Conservation (phyloP, 2,329 filamentous ascomycete genomes). For the Sphaerulina populicola region DNA sequence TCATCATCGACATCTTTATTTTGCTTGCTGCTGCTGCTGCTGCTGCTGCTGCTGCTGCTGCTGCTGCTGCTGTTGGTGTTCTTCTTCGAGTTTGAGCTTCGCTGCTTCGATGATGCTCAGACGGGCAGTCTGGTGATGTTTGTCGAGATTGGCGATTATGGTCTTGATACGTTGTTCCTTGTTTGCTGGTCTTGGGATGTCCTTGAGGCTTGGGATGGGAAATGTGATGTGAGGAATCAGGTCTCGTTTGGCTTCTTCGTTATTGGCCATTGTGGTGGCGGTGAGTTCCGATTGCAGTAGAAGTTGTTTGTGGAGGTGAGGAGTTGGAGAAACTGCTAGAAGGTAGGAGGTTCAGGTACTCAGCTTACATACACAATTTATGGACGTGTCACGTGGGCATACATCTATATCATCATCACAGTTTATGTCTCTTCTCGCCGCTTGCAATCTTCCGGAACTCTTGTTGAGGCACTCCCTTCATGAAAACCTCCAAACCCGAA, state of each 20-base stretch:
- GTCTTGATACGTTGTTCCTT: constrained; percentile 18
- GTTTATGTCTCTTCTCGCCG: constrained; percentile 89
- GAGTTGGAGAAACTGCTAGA: too few species aligned
- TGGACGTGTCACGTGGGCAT: too few species aligned
- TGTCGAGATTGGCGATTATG: constrained; percentile 24
- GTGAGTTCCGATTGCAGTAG: too few species aligned
- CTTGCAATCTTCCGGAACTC: constrained; percentile 79
- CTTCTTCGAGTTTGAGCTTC: constrained; percentile 3
- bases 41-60: too few species aligned
- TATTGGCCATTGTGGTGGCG: neutral
- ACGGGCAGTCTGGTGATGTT: constrained; percentile 14
- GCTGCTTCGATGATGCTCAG: constrained; percentile 17
- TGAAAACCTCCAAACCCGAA: constrained; percentile 71
- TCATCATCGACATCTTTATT: neutral
- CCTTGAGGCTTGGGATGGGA: constrained; percentile 14
- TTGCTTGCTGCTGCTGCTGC: too few species aligned
- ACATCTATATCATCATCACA: too few species aligned
- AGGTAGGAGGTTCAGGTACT: too few species aligned
- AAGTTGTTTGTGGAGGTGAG: too few species aligned
- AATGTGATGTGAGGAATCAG: constrained; percentile 18
- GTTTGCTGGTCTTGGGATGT: constrained; percentile 11
- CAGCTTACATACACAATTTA: too few species aligned
- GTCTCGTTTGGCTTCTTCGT: constrained; percentile 1
- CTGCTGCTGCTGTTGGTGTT: too few species aligned
- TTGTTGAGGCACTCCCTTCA: constrained; percentile 71